Conservation (phyloP, 2,329 filamentous ascomycete genomes). For the Fusarium euwallaceae region DNA sequence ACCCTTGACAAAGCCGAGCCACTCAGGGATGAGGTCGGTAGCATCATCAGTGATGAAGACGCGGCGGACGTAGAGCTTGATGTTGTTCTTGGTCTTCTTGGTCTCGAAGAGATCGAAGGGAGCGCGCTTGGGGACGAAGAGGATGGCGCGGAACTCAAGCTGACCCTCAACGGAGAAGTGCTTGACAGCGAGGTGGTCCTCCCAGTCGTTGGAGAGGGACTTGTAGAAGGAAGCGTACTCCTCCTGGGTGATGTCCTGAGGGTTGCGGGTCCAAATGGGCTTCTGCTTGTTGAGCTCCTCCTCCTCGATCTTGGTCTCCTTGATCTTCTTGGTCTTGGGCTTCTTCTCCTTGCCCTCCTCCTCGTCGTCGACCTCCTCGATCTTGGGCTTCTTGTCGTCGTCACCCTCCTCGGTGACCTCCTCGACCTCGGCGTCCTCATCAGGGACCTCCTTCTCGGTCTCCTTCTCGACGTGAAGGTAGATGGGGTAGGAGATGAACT, state of each 20-base stretch:
- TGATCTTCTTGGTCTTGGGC: slow-evolving; percentile 99
- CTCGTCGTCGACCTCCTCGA: slow-evolving; percentile 90
- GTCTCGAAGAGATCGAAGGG: slow-evolving; percentile 99
- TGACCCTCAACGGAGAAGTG: slow-evolving; percentile 99
- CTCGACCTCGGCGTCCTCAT: slow-evolving; percentile 87
- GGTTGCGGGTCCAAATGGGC: slow-evolving; percentile 99
- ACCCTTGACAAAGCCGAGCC: slow-evolving; percentile 99
- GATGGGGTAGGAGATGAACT: slow-evolving; percentile 99
- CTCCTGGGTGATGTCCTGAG: slow-evolving; percentile 92
- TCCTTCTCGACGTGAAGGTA: slow-evolving; percentile 99
- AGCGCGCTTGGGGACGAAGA: slow-evolving; percentile 99
- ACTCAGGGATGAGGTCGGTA: slow-evolving; percentile 98
- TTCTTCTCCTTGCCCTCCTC: slow-evolving; percentile 91
- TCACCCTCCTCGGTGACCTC: slow-evolving; percentile 76
- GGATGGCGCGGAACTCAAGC: slow-evolving; percentile 99
- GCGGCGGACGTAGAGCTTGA: slow-evolving; percentile 99
- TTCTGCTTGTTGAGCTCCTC: slow-evolving; percentile 99
- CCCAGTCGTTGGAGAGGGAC: slow-evolving; percentile 99
- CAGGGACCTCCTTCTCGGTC: slow-evolving; percentile 98
- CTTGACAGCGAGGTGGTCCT: slow-evolving; percentile 99
- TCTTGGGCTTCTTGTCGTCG: slow-evolving; percentile 95
- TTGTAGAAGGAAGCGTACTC: slow-evolving; percentile 99
- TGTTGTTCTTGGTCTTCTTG: slow-evolving; percentile 99
- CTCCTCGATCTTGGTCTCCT: slow-evolving; percentile 98
- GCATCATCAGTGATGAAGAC: slow-evolving; percentile 99